phyloP scores from a whole-genome alignment of 768 basidiomycete genomes.

The Amyloporia xantha region DNA sequence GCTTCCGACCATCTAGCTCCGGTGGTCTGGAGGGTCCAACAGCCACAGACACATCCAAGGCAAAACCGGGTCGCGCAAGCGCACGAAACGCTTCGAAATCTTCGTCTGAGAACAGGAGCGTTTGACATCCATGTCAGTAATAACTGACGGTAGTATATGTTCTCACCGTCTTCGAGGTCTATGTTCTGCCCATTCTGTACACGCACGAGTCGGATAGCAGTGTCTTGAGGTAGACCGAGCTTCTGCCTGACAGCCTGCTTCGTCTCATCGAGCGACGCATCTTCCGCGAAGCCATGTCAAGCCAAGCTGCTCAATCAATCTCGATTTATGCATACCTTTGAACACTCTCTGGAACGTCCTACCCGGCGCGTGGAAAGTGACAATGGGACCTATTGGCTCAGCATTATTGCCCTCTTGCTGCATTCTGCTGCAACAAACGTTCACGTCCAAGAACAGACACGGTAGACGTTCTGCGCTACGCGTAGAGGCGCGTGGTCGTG shows the following conservation, averaged over 20 bases:
- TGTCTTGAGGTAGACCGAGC: constrained; percentile 39
- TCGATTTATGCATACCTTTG: constrained; percentile 26
- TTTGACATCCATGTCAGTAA: too few species aligned
- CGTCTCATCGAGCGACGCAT: constrained; percentile 52
- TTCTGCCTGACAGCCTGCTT: constrained; percentile 56
- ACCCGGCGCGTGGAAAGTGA: constrained; percentile 33
- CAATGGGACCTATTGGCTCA: constrained; percentile 11
- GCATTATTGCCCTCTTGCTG: not conserved
- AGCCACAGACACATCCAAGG: not conserved
- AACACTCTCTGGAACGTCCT: constrained; percentile 36
- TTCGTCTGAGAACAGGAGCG: too few species aligned
- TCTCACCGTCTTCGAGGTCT: constrained; percentile 73
- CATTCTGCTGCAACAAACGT: too few species aligned
- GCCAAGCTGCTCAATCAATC: not conserved
- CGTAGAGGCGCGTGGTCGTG: not conserved
- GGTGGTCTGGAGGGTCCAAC: not conserved
- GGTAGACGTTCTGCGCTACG: too few species aligned
- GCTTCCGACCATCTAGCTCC: too few species aligned
- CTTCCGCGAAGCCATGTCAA: constrained; percentile 27
- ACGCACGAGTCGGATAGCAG: constrained; percentile 38
- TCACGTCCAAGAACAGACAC: too few species aligned
- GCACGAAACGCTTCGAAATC: constrained; percentile 71
- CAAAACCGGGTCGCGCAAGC: constrained; percentile 24
- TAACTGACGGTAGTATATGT: too few species aligned
- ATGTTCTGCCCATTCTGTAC: constrained; percentile 46